These are phyloP conservation scores for Viola odorata DNA, from an alignment of 345 rosid genomes.

Conservation along the genomic window DNA sequence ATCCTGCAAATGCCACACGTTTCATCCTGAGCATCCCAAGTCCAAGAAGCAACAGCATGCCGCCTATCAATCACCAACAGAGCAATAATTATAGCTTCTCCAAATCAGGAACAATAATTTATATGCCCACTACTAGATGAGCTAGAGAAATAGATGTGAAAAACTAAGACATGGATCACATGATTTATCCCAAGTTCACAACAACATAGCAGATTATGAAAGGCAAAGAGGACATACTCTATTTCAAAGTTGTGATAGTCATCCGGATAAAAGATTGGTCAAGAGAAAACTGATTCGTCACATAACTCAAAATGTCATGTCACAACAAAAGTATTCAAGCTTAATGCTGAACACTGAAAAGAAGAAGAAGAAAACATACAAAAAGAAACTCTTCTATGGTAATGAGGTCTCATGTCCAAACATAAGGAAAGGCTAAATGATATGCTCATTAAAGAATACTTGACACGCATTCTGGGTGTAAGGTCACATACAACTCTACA, in stretches of 20 bases:
- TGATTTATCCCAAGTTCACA: neutral
- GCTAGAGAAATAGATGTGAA: neutral
- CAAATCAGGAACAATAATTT: neutral
- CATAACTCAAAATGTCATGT: neutral
- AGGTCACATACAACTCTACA: no score
- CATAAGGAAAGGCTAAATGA: no score
- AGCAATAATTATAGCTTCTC: neutral
- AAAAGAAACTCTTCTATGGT: no score
- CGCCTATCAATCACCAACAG: constrained; percentile 38
- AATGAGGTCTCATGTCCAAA: no score
- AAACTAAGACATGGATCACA: neutral
- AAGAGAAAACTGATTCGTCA: constrained; percentile 12
- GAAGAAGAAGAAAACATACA: neutral
- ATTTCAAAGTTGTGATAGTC: neutral
- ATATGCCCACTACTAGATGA: neutral
- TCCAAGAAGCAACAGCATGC: constrained; percentile 97
- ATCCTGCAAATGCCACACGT: constrained; percentile 94
- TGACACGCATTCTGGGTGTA: no score
- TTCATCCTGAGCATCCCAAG: constrained; percentile 97
- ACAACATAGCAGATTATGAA: neutral
- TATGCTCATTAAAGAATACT: no score
- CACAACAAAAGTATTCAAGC: neutral
- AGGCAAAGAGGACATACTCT: constrained; percentile 17
- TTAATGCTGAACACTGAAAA: neutral
- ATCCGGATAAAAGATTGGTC: constrained; percentile 4